phyloP scores from a whole-genome alignment of 2,329 filamentous ascomycete genomes.

The Cladosporium sp. region DNA sequence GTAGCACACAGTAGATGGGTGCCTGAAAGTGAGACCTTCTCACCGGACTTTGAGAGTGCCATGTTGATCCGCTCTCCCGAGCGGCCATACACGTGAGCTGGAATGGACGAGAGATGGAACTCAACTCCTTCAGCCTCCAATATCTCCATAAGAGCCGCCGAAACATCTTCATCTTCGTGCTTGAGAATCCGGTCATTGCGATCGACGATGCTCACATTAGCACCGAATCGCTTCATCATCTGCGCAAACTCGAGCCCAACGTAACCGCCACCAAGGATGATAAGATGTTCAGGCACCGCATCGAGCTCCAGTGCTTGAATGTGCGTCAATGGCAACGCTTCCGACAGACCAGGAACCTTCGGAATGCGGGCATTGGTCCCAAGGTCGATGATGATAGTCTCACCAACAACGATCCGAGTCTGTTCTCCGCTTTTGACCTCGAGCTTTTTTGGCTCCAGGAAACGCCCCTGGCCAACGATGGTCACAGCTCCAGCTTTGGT shows the following conservation, averaged over 20 bases:
- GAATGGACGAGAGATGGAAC: not conserved
- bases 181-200: not conserved
- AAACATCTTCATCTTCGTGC: slow-evolving; percentile 11
- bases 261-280: slow-evolving; percentile 15
- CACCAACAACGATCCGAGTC: not conserved
- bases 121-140: not conserved
- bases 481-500: not conserved
- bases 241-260: slow-evolving; percentile 13
- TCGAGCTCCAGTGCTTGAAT: slow-evolving; percentile 6
- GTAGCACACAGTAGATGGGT: slow-evolving; percentile 13
- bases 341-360: slow-evolving; percentile 2
- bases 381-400: slow-evolving; percentile 10
- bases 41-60: not conserved
- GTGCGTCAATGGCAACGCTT: slow-evolving; percentile 11
- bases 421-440: not conserved
- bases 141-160: not conserved
- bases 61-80: not conserved
- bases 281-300: slow-evolving; percentile 9
- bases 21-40: not conserved
- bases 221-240: slow-evolving; percentile 9
- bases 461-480: not conserved
- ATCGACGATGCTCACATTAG: slow-evolving; percentile 7
- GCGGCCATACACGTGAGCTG: not conserved
- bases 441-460: not conserved
- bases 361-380: slow-evolving; percentile 7